A percentile compares a stretch with the other conserved stretches of the same genome.
Conservation (phyloP, 2,329 filamentous ascomycete genomes). For the Coniochaeta sp. region DNA sequence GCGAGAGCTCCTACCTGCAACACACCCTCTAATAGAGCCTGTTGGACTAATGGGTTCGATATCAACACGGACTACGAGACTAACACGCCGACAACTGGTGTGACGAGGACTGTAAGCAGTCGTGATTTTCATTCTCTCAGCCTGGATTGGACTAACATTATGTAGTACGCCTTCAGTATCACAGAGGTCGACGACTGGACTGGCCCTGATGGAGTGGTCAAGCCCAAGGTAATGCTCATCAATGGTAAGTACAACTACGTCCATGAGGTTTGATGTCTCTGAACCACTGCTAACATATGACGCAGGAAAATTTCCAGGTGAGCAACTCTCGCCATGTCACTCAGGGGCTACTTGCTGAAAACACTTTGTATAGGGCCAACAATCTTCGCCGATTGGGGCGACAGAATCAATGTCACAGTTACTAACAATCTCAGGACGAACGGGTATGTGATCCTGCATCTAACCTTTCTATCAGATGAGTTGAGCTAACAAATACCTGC, state of each 20-base stretch:
- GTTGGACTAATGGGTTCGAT: constrained; percentile 18
- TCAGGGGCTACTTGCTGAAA: not conserved
- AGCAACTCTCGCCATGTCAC: not conserved
- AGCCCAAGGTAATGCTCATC: constrained; percentile 34
- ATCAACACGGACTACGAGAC: constrained; percentile 22
- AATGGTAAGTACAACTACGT: constrained; percentile 30
- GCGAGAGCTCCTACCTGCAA: constrained; percentile 12
- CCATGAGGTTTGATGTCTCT: not conserved
- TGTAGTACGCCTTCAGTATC: constrained; percentile 17
- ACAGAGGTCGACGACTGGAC: constrained; percentile 19
- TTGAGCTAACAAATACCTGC: not conserved
- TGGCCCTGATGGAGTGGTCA: constrained; percentile 19
- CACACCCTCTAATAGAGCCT: constrained; percentile 17
- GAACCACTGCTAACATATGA: not conserved
- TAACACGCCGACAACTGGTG: constrained; percentile 15
- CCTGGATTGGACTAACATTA: not conserved
- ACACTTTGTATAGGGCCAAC: constrained; percentile 37
- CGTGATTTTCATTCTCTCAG: not conserved
- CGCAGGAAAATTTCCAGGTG: constrained; percentile 8
- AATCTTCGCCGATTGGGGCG: constrained; percentile 46
- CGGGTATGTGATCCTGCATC: constrained; percentile 16
- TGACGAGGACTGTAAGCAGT: constrained; percentile 10
- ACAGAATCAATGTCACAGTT: constrained; percentile 50
- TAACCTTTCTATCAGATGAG: not conserved
- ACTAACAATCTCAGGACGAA: constrained; percentile 53